phyloP scores from a whole-genome alignment of 306 rosid species.

The Sindora glabra region DNA sequence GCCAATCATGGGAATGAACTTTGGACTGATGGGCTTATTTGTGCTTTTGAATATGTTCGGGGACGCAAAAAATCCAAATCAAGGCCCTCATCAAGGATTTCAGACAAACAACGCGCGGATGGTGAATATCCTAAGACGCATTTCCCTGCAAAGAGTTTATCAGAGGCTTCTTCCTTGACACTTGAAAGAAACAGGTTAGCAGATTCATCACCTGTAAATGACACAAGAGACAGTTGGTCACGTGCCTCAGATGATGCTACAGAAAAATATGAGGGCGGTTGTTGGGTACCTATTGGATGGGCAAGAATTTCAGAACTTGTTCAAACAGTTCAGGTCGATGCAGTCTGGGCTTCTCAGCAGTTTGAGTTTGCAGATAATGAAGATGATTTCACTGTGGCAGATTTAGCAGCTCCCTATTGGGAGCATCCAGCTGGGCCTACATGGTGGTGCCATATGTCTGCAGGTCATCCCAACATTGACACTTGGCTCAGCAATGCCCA shows the following conservation, averaged over 20 bases:
- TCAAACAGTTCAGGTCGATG: conserved; percentile 52
- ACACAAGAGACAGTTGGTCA: not conserved
- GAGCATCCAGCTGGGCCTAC: conserved; percentile 81
- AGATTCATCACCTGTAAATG: conserved; percentile 22
- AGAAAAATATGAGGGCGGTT: conserved; percentile 36
- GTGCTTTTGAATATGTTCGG: conserved; percentile 71
- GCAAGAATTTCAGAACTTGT: conserved; percentile 70
- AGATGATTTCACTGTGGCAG: conserved; percentile 79
- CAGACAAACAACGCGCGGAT: conserved; percentile 23
- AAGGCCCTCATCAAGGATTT: conserved; percentile 23
- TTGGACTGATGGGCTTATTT: conserved; percentile 89
- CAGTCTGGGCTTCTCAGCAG: conserved; percentile 46
- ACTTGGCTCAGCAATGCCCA: conserved; percentile 76
- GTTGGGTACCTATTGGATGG: conserved; percentile 96
- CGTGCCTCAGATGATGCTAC: conserved; percentile 19
- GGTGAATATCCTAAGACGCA: conserved; percentile 20
- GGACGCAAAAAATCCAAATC: conserved; percentile 30
- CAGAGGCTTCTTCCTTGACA: conserved; percentile 18
- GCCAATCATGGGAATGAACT: conserved; percentile 38
- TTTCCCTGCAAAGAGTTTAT: conserved; percentile 27
- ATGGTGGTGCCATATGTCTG: conserved; percentile 96
- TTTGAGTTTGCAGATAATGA: conserved; percentile 44
- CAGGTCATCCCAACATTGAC: conserved; percentile 53
- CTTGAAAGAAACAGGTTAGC: conserved; percentile 16
- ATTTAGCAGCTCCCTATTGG: conserved; percentile 85